Conservation (phyloP, 2,329 filamentous ascomycete genomes). For the Taxawa tesnikishii region DNA sequence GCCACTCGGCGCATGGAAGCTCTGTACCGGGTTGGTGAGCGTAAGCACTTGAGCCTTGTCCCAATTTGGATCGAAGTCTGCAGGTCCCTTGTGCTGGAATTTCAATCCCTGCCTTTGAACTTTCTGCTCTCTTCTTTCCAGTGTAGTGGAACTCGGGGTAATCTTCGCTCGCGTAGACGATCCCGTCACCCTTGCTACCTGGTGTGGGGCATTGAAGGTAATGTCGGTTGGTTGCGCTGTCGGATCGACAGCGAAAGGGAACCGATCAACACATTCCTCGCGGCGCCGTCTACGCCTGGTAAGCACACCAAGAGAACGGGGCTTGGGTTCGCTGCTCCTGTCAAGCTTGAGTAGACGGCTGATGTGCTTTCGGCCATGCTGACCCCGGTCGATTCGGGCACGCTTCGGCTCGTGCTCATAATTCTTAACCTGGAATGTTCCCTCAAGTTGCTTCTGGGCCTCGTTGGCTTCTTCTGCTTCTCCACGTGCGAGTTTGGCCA, state of each 20-base stretch:
- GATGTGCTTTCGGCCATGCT: constrained; percentile 6
- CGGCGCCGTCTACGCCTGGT: background rate
- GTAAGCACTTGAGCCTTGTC: constrained; percentile 10
- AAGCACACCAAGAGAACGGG: background rate
- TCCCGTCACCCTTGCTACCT: too few relatives aligned
- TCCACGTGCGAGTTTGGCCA: constrained; percentile 6
- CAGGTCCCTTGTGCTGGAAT: constrained; percentile 1
- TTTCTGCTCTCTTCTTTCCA: too few relatives aligned
- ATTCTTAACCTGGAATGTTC: constrained; percentile 11
- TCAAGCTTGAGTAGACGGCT: too few relatives aligned
- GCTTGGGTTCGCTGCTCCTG: background rate
- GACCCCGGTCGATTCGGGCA: constrained; percentile 8
- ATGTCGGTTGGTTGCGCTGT: too few relatives aligned
- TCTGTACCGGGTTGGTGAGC: constrained; percentile 25
- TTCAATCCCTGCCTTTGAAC: too few relatives aligned
- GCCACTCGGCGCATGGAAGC: constrained; percentile 26
- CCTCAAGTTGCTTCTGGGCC: constrained; percentile 3
- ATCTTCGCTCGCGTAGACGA: too few relatives aligned
- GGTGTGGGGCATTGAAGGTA: too few relatives aligned
- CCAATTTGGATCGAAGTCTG: background rate
- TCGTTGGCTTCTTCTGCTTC: constrained; percentile 9
- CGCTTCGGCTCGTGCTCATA: constrained; percentile 11
- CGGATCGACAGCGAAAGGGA: background rate
- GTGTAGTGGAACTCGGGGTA: constrained; percentile 2
- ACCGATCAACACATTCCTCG: too few relatives aligned